phyloP scores from a whole-genome alignment of 441 rosid species.

The Brassica balearica region DNA sequence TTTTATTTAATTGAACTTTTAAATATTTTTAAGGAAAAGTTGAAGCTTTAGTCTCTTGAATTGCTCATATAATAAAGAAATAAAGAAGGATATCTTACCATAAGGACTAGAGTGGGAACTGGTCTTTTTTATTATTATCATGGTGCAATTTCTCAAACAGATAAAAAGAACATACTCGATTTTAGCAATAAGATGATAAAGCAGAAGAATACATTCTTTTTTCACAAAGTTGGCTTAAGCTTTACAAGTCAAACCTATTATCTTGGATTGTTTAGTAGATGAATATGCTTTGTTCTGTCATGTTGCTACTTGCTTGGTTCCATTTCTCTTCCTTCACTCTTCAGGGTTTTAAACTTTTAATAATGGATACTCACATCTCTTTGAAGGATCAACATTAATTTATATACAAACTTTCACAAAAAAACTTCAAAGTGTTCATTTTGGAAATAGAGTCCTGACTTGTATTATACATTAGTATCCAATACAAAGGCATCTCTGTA shows the following conservation, averaged over 20 bases:
- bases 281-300: conserved; percentile 37
- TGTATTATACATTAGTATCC: conserved; percentile 29
- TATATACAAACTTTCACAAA: conserved; percentile 14
- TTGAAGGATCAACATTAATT: conserved; percentile 18
- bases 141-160: conserved; percentile 37
- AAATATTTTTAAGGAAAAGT: conserved; percentile 4
- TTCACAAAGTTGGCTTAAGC: conserved; percentile 39
- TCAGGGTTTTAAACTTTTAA: neutral
- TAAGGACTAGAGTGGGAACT: conserved; percentile 37
- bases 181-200: conserved; percentile 34
- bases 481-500: neutral
- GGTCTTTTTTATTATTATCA: conserved; percentile 19
- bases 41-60: conserved; percentile 17
- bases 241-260: conserved; percentile 41
- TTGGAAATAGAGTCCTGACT: conserved; percentile 13
- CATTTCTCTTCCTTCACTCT: neutral
- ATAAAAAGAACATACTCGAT: conserved; percentile 26
- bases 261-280: conserved; percentile 37
- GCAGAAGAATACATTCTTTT: conserved; percentile 41
- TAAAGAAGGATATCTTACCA: conserved; percentile 30
- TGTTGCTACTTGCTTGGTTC: neutral
- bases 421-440: conserved; percentile 23
- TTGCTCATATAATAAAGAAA: conserved; percentile 33
- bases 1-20: neutral
- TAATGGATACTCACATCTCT: conserved; percentile 7